Evolutionary conservation across 2,329 filamentous ascomycete species (phyloP).

Genomic region (Helotiales sp.): DNA sequence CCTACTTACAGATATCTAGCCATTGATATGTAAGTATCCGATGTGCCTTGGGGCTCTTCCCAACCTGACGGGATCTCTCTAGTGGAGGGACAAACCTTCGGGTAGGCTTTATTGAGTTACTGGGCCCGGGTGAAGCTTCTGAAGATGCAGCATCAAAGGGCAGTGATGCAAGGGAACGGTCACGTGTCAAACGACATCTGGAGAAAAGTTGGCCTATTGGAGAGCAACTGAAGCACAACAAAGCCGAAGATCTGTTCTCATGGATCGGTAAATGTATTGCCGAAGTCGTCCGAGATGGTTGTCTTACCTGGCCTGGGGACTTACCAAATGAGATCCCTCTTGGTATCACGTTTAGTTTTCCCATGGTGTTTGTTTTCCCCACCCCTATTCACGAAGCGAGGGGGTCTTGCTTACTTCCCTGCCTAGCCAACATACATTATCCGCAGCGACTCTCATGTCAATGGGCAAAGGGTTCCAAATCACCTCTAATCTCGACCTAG

Average conservation of each 20-base stretch:
- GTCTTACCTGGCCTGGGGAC: slow-evolving; percentile 49
- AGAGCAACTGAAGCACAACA: slow-evolving; percentile 73
- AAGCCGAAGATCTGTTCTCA: slow-evolving; percentile 75
- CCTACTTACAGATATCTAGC: slow-evolving; percentile 57
- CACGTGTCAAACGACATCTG: slow-evolving; percentile 52
- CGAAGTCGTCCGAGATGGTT: slow-evolving; percentile 68
- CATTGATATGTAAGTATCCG: slow-evolving; percentile 65
- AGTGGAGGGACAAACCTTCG: slow-evolving; percentile 72
- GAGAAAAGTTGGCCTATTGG: slow-evolving; percentile 78
- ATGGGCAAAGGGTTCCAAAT: slow-evolving; percentile 76
- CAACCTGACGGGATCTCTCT: slow-evolving; percentile 44
- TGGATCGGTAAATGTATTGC: slow-evolving; percentile 83
- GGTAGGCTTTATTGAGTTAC: slow-evolving; percentile 69
- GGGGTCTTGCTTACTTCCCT: slow-evolving; percentile 14
- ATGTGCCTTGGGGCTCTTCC: background rate
- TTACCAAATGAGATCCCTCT: slow-evolving; percentile 56
- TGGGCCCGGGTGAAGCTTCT: slow-evolving; percentile 44
- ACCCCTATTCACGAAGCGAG: slow-evolving; percentile 10
- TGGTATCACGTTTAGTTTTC: slow-evolving; percentile 74
- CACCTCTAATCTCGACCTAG: slow-evolving; percentile 63
- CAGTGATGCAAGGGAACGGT: slow-evolving; percentile 12
- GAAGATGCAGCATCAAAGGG: slow-evolving; percentile 2
- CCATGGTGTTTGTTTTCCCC: slow-evolving; percentile 56
- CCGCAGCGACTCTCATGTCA: slow-evolving; percentile 65
- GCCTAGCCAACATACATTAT: slow-evolving; percentile 59